These are phyloP conservation scores for Mycena pura DNA, from an alignment of 768 basidiomycete species.

Conservation along the genomic window DNA sequence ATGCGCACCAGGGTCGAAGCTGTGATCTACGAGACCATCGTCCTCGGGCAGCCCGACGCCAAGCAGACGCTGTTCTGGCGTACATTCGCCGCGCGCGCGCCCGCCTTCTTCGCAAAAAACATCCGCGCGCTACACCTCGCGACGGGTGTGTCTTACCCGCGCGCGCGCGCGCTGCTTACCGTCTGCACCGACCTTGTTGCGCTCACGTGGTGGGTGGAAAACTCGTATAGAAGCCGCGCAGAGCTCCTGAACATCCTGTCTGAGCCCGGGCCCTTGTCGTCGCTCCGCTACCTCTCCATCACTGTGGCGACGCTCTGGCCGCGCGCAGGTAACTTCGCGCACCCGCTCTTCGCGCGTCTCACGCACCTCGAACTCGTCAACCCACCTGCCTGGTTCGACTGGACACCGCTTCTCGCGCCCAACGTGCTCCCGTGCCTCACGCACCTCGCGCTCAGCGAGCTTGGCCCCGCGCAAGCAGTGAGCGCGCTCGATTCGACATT, in stretches of 20 bases:
- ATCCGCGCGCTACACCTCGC: slow-evolving; percentile 38
- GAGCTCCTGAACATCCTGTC: slow-evolving; percentile 11
- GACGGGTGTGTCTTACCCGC: slow-evolving; percentile 26
- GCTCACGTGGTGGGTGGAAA: slow-evolving; percentile 38
- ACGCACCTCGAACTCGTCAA: slow-evolving; percentile 31
- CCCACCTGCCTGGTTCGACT: slow-evolving; percentile 34
- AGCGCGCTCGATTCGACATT: slow-evolving; percentile 28
- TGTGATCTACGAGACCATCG: slow-evolving; percentile 39
- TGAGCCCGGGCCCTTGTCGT: no score
- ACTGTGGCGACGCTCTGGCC: slow-evolving; percentile 14
- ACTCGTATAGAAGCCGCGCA: slow-evolving; percentile 14
- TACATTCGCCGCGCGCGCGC: slow-evolving; percentile 35
- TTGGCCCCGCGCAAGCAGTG: slow-evolving; percentile 22
- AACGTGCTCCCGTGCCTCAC: slow-evolving; percentile 36
- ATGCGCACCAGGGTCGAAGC: slow-evolving; percentile 37
- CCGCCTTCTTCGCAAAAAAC: slow-evolving; percentile 36
- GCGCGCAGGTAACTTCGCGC: neutral
- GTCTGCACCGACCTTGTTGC: slow-evolving; percentile 34
- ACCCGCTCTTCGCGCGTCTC: slow-evolving; percentile 20
- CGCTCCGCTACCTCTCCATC: slow-evolving; percentile 13
- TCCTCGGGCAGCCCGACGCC: slow-evolving; percentile 30
- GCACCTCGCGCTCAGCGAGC: slow-evolving; percentile 39
- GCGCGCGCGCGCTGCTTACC: slow-evolving; percentile 31
- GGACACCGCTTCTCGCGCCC: slow-evolving; percentile 30
- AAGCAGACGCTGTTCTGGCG: slow-evolving; percentile 34